A percentile compares a stretch with the other conserved stretches of the same genome.
These are phyloP conservation scores for Yarrowia yakushimensis DNA, from an alignment of 805 yeast genomes.

Conservation along the genomic window DNA sequence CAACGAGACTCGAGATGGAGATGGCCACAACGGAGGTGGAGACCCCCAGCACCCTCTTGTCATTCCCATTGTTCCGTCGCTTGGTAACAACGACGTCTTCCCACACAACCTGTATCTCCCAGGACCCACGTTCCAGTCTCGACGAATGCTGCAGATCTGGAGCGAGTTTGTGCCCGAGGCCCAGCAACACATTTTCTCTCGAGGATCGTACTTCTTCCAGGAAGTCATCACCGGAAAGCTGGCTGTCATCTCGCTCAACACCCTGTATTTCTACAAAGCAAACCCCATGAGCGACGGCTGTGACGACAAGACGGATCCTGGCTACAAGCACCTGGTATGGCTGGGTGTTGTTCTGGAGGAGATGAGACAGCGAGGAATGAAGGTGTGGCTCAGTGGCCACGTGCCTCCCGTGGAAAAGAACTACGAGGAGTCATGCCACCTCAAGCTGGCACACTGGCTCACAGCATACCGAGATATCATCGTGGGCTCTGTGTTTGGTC, in stretches of 20 bases:
- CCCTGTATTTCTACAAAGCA: conserved; percentile 67
- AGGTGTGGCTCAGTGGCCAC: conserved; percentile 85
- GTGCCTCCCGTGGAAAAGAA: conserved; percentile 84
- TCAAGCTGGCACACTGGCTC: conserved; percentile 76
- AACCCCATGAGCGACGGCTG: conserved; percentile 84
- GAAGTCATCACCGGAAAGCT: conserved; percentile 78
- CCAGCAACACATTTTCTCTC: conserved; percentile 68
- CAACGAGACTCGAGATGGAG: conserved; percentile 25
- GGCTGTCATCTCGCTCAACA: conserved; percentile 76
- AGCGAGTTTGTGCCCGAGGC: conserved; percentile 67
- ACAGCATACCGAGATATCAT: conserved; percentile 81
- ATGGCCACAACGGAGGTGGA: conserved; percentile 19
- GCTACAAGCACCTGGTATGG: conserved; percentile 74
- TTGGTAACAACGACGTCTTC: conserved; percentile 85
- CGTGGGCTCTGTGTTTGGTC: conserved; percentile 81
- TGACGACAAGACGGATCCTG: conserved; percentile 69
- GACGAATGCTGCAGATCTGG: conserved; percentile 76
- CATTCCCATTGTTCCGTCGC: conserved; percentile 57
- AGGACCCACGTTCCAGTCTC: conserved; percentile 85
- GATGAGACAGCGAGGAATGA: conserved; percentile 66
- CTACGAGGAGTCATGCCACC: conserved; percentile 65
- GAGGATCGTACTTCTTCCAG: conserved; percentile 69
- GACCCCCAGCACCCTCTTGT: conserved; percentile 26
- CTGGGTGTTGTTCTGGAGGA: conserved; percentile 70
- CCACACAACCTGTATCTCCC: conserved; percentile 83